Conservation (phyloP, 2,329 filamentous ascomycete genomes). For the Penicillium sp. region DNA sequence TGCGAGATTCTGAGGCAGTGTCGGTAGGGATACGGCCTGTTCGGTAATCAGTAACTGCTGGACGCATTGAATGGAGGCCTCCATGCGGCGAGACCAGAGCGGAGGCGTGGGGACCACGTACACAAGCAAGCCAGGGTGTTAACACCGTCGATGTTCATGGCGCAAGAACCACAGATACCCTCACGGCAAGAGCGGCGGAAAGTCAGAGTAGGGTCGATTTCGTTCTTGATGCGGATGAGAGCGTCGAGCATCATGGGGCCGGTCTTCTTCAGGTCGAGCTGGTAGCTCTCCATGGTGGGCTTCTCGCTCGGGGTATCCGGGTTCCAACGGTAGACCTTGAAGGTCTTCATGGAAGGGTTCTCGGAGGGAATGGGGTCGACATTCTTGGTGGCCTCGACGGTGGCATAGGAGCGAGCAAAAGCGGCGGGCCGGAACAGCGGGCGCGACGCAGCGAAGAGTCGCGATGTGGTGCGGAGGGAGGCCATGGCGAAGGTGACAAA, state of each 20-base stretch:
- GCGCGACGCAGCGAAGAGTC: slow-evolving; percentile 44
- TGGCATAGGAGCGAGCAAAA: slow-evolving; percentile 49
- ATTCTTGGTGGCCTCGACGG: slow-evolving; percentile 57
- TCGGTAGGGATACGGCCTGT: slow-evolving; percentile 91
- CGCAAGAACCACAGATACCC: slow-evolving; percentile 97
- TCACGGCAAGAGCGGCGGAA: slow-evolving; percentile 96
- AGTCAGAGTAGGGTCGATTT: slow-evolving; percentile 92
- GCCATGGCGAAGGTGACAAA: slow-evolving; percentile 39
- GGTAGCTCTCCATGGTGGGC: slow-evolving; percentile 93
- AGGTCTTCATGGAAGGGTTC: slow-evolving; percentile 76
- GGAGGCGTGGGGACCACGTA: slow-evolving; percentile 54
- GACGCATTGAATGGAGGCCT: not conserved
- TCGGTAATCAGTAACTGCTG: slow-evolving; percentile 10
- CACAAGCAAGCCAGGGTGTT: slow-evolving; percentile 98
- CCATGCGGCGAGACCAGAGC: not conserved
- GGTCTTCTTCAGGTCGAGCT: slow-evolving; percentile 96
- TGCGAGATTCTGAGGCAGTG: slow-evolving; percentile 76
- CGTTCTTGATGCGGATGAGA: slow-evolving; percentile 97
- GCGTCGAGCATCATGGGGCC: slow-evolving; percentile 98
- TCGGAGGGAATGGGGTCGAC: slow-evolving; percentile 59
- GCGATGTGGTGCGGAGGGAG: slow-evolving; percentile 50
- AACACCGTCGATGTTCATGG: slow-evolving; percentile 99
- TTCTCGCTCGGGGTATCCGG: slow-evolving; percentile 89
- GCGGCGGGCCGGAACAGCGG: slow-evolving; percentile 43
- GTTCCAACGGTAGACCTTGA: slow-evolving; percentile 99